Conservation (phyloP, 106 monocot genomes). For the Amphibolis antarctica region DNA sequence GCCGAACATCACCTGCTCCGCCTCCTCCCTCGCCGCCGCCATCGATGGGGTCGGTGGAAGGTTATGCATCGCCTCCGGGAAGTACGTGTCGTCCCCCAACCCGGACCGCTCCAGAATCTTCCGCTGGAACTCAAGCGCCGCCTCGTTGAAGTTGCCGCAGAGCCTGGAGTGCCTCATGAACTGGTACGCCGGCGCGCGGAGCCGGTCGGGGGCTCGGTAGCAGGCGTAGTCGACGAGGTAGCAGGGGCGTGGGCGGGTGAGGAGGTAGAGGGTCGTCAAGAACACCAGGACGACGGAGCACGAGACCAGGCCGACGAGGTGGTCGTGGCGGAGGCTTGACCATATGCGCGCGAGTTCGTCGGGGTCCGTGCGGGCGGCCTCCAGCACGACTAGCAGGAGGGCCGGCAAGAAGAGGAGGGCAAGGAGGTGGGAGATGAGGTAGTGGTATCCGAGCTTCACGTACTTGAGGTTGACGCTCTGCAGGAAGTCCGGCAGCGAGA, state of each 20-base stretch:
- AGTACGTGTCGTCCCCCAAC: conserved; percentile 13
- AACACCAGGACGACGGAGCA: conserved; percentile 10
- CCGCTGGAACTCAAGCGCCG: conserved; percentile 11
- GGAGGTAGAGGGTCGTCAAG: conserved; percentile 7
- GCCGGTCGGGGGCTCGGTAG: conserved; percentile 2
- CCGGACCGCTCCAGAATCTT: conserved; percentile 15
- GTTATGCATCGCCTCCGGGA: conserved; percentile 13
- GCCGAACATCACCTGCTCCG: conserved; percentile 17
- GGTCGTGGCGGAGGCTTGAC: conserved; percentile 3
- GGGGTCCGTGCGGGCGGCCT: not conserved
- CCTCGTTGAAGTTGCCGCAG: conserved; percentile 10
- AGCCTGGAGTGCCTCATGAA: conserved; percentile 9
- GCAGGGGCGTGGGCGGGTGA: conserved; percentile 14
- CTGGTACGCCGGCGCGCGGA: not conserved
- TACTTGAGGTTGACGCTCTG: conserved; percentile 57
- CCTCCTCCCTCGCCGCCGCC: conserved; percentile 12
- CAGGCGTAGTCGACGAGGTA: conserved; percentile 16
- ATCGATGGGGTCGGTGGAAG: conserved; percentile 8
- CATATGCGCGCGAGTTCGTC: conserved; percentile 1
- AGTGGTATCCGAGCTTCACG: conserved; percentile 84
- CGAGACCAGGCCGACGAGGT: conserved; percentile 1
- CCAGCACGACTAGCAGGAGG: not conserved
- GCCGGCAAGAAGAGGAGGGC: conserved; percentile 1
- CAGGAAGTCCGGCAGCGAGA: conserved; percentile 12
- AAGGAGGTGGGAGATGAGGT: conserved; percentile 53